Conservation (phyloP, 169 alveolate genomes). For the Plasmodium chabaudi region DNA sequence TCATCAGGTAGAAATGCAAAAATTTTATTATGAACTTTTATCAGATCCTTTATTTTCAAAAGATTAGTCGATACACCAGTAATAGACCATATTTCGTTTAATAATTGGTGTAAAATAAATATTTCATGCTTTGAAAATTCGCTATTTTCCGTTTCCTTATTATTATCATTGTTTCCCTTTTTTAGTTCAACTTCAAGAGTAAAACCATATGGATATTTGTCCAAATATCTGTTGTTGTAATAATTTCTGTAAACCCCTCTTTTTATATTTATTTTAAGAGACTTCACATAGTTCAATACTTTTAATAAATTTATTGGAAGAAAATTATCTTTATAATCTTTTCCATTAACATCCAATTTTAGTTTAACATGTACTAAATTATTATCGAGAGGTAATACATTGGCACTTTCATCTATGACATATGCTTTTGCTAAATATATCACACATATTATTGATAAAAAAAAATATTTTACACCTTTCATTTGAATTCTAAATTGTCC, state of each 20-base stretch:
- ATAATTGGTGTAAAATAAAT: conserved; percentile 42
- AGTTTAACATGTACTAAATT: conserved; percentile 59
- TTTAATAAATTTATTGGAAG: conserved; percentile 60
- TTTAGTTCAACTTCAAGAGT: conserved; percentile 63
- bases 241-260: conserved; percentile 66
- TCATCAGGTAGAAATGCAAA: conserved; percentile 76
- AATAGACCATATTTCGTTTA: conserved; percentile 72
- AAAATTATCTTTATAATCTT: conserved; percentile 62
- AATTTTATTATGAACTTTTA: conserved; percentile 62
- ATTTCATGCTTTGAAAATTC: conserved; percentile 73
- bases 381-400: conserved; percentile 58
- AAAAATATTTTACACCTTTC: conserved; percentile 54
- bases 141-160: conserved; percentile 22
- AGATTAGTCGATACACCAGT: conserved; percentile 73
- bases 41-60: conserved; percentile 55
- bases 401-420: conserved; percentile 59
- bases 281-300: conserved; percentile 55
- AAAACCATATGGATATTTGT: conserved; percentile 71
- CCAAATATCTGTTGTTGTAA: conserved; percentile 75
- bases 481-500: conserved; percentile 23
- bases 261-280: conserved; percentile 73
- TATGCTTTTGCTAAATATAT: conserved; percentile 47
- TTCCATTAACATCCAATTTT: conserved; percentile 61
- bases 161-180: conserved; percentile 10
- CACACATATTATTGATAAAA: conserved; percentile 22